Evolutionary conservation across 768 basidiomycete species (phyloP).

Genomic region (Tricholoma bakamatsutake): DNA sequence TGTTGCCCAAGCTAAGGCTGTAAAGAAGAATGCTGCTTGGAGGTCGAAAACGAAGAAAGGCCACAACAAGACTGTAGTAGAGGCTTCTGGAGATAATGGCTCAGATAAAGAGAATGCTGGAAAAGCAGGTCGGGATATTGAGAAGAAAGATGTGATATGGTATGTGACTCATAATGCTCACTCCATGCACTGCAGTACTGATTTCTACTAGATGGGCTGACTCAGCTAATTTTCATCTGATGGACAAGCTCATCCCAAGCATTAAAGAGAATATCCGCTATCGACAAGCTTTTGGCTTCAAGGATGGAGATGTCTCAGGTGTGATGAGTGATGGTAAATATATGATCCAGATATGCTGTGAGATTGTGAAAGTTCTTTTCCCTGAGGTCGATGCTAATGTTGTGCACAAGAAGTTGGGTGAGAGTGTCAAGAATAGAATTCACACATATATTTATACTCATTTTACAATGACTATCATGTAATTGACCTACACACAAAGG

Average conservation of each 20-base stretch:
- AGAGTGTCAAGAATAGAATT: background rate
- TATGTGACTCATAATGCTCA: background rate
- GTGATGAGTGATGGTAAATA: background rate
- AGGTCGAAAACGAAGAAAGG: background rate
- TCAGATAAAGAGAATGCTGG: background rate
- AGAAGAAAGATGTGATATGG: background rate
- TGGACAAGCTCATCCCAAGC: background rate
- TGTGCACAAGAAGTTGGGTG: conserved; percentile 2
- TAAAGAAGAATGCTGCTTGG: background rate
- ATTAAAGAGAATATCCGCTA: background rate
- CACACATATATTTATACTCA: background rate
- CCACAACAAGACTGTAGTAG: background rate
- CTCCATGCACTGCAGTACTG: background rate
- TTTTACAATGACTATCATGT: background rate
- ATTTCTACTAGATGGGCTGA: background rate
- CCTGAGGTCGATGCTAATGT: no score
- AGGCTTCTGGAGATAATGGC: background rate
- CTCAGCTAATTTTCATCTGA: background rate
- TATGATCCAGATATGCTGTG: background rate
- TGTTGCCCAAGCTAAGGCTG: background rate
- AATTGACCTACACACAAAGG: background rate
- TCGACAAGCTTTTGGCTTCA: conserved; percentile 2
- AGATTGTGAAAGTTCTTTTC: no score
- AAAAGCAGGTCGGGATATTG: background rate
- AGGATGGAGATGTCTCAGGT: background rate